Evolutionary conservation across 31 red algal genomes (phyloP), one percentile per base, ranked within the genome.

Genomic region (Porphyra umbilicalis): DNA sequence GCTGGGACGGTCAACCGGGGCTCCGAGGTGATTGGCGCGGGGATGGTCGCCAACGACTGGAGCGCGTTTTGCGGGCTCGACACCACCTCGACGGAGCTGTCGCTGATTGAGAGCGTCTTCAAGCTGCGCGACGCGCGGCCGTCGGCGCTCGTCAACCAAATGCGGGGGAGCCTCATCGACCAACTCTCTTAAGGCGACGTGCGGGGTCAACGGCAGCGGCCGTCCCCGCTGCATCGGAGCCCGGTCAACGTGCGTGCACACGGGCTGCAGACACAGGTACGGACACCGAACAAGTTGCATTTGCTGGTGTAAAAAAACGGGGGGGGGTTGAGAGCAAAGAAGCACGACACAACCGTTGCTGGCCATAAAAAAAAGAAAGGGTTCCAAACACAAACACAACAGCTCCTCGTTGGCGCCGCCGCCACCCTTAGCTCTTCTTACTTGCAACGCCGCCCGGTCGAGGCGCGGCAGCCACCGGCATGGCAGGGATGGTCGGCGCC

Each of bases 41-140:
- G 96, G 18, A 80, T 98, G 35, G 93, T 98, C 16, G 96, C 91
- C 15, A 98, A 98, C 77, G 96, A 98, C 77, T 98, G 93, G 96
- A 80, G 87, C 39, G 93, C 93, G 8, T 98, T 93, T 77, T 98
- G 96, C 83, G 96, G 96, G 0, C 80, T 95, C 38, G 90, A 91
- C 74, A 94, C 96, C 6, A 98, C 93, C 3, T 86, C 86, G 0
- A 98, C 93, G 32, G 96, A 98, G 83, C 76, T 98, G 74, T 90
- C 90, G 67, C 90, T 98, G 20, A 86, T 98, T 18, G 93, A 98
- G 85, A 92, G 88, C 68, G 90, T 98, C 42, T 91, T 98, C 79
- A 93, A 95, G 79, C 79, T 98, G 76, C 83, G 93, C 15, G 83
- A 92, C 42, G 84, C 87, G 57, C 84, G 88, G 81, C 90, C 90